Base-by-base conservation (phyloP, 2,329 filamentous ascomycete species). In the Sporothrix pseudoabietina region DNA sequence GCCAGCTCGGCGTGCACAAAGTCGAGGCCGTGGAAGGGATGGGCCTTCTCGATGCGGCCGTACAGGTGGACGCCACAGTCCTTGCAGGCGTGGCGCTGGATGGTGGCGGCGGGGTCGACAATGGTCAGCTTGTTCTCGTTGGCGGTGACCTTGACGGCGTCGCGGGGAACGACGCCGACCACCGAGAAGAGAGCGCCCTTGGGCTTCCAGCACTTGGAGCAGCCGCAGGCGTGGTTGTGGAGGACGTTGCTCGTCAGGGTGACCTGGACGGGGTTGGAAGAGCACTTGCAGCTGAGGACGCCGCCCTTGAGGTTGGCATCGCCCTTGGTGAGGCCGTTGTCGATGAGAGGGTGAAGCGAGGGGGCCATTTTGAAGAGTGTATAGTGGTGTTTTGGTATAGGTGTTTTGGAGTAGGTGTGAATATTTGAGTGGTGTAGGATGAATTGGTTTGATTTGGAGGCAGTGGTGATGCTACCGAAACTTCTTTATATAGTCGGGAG, bases 151-250 rank as follows among this genome's bases (percentile, higher is more conserved):
- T 78, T 77, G 66, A 92, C 75, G 70, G 87, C 83, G 70, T 87
- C 85, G 8, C 80, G 79, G 6, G 90, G 86, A 2, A 91, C 81
- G 71, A 92, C 90, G 73, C 82, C 89, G 66, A 92, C 85, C 76
- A 92, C 78, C 74, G 87, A 87, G 84, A 92, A 92, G 75, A 92
- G 85, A 0, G 89, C 84, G 41, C 88, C 88, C 1, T 80, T 73
- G 5, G 90, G 90, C 81, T 91, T 92, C 89, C 89, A 92, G 86
- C 90, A 92, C 80, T 91, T 90, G 72, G 89, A 91, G 82, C 90
- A 92, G 75, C 90, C 90, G 81, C 90, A 92, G 72, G 88, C 89
- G 81, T 92, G 90, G 84, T 92, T 91, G 84, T 91, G 89, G 1
- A 85, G 82, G 72, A 92, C 87, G 77, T 91, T 88, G 78, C 86